Conservation (phyloP, 2,329 filamentous ascomycete genomes). For the Aureobasidium sp. region DNA sequence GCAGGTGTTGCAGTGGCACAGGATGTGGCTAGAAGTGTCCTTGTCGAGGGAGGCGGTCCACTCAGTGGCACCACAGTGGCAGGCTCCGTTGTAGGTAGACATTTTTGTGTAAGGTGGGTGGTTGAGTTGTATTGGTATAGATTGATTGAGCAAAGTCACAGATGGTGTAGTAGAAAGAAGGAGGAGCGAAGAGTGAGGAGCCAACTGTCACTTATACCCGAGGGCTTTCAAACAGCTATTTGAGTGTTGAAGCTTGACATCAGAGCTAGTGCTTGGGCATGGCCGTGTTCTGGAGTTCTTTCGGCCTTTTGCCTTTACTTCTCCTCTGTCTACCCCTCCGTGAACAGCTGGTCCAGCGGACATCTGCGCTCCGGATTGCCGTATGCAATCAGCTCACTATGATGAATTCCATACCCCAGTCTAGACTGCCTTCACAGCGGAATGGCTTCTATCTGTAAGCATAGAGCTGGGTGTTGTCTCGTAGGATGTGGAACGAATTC, state of each 20-base stretch:
- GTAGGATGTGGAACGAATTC: not conserved
- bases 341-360: not conserved
- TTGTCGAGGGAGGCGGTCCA: slow-evolving; percentile 45
- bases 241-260: not conserved
- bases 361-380: not conserved
- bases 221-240: not conserved
- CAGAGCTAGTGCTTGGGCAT: not conserved
- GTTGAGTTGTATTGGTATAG: not conserved
- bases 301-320: not conserved
- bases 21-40: slow-evolving; percentile 39
- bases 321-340: not conserved
- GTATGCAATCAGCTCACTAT: not conserved
- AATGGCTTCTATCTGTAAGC: not conserved
- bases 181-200: not conserved
- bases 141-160: not conserved
- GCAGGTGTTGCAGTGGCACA: slow-evolving; percentile 53
- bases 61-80: slow-evolving; percentile 49
- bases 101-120: slow-evolving; percentile 24
- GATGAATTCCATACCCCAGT: not conserved
- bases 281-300: not conserved
- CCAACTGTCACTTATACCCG: not conserved
- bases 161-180: not conserved
- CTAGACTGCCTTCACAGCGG: not conserved
- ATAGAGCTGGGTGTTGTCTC: not conserved
- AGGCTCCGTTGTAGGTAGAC: slow-evolving; percentile 43